A percentile compares a stretch with the other conserved stretches of the same genome.
Evolutionary conservation across 2,329 filamentous ascomycete genomes (phyloP).

Genomic region (Penicillium sp.): DNA sequence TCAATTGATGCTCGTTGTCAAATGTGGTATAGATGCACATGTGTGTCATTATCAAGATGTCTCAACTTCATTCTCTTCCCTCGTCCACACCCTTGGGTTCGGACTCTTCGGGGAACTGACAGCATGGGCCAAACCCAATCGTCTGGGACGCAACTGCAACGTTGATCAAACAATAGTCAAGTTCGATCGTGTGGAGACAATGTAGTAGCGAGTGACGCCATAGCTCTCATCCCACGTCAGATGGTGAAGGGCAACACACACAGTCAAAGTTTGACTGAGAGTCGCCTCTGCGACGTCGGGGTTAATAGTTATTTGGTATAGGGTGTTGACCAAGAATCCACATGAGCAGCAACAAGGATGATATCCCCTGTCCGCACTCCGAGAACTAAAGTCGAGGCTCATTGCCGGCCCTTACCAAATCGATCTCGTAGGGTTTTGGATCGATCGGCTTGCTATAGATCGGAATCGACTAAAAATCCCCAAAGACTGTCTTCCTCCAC

Average conservation of each 20-base stretch:
- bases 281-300: background rate
- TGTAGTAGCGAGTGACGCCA: conserved; percentile 29
- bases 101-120: background rate
- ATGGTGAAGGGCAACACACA: background rate
- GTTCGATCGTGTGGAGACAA: conserved; percentile 25
- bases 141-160: conserved; percentile 35
- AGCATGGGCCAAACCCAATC: conserved; percentile 8
- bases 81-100: background rate
- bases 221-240: conserved; percentile 3
- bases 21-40: background rate
- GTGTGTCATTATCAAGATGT: background rate
- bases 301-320: background rate
- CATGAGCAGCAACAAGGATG: background rate
- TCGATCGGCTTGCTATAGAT: background rate
- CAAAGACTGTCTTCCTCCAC: background rate
- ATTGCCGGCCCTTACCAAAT: background rate
- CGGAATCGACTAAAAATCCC: background rate
- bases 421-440: background rate
- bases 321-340: background rate
- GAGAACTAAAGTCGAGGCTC: background rate
- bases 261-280: background rate
- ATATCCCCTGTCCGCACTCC: no score
- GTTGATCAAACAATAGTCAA: conserved; percentile 30
- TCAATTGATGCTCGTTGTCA: background rate
- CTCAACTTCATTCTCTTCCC: conserved; percentile 18